These are phyloP conservation scores for Tylopilus sp. DNA, from an alignment of 768 basidiomycete species.

Conservation along the genomic window DNA sequence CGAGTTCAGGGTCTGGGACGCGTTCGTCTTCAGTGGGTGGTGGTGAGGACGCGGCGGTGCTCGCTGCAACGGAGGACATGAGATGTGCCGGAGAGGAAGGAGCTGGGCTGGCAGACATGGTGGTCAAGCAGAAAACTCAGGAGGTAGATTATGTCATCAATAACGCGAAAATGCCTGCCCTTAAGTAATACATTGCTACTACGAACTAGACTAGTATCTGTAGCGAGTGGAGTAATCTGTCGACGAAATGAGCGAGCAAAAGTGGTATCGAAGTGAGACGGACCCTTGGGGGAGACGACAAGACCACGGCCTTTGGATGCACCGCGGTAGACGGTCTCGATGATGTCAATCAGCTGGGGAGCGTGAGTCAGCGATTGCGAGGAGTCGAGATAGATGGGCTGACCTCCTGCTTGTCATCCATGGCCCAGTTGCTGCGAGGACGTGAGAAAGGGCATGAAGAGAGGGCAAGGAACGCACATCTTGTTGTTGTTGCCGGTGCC, in stretches of 20 bases:
- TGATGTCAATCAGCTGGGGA: constrained; percentile 87
- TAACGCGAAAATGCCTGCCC: constrained; percentile 28
- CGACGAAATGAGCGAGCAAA: neutral
- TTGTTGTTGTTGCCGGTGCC: constrained; percentile 99
- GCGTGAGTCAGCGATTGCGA: neutral
- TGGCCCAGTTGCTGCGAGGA: constrained; percentile 86
- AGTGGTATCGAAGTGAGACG: constrained; percentile 9
- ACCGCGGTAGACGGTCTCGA: constrained; percentile 97
- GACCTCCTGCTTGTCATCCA: constrained; percentile 98
- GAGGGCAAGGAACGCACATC: constrained; percentile 57
- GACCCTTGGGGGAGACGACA: constrained; percentile 94
- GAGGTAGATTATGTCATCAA: constrained; percentile 28
- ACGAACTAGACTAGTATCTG: constrained; percentile 49
- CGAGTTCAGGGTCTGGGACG: neutral
- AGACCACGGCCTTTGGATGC: constrained; percentile 97
- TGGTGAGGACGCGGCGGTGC: constrained; percentile 28
- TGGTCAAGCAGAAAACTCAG: neutral
- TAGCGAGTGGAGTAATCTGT: constrained; percentile 82
- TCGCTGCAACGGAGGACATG: constrained; percentile 22
- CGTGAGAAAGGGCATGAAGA: neutral
- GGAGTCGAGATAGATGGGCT: constrained; percentile 15
- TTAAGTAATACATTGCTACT: neutral
- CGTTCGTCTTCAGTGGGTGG: constrained; percentile 15
- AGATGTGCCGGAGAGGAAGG: constrained; percentile 10
- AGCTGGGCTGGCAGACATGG: constrained; percentile 23